A percentile compares a stretch with the other conserved stretches of the same genome.
These are phyloP conservation scores for Pseudogymnoascus sp. DNA, from an alignment of 2,329 filamentous ascomycete species.

Conservation along the genomic window DNA sequence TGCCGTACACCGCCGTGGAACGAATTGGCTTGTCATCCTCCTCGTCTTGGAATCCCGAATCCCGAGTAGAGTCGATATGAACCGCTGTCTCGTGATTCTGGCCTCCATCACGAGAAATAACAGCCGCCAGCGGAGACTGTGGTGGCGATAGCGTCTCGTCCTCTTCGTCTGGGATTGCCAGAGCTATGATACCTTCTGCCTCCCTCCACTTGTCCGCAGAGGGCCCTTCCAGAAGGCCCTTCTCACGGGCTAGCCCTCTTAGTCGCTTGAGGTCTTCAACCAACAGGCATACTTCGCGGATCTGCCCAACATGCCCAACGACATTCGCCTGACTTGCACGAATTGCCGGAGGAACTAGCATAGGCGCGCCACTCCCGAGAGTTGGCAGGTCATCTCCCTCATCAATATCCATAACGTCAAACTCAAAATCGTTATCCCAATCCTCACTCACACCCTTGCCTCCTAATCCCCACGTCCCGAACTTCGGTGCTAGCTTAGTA, in stretches of 20 bases:
- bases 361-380: constrained; percentile 37
- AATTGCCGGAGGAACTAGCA: constrained; percentile 74
- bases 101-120: not conserved
- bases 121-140: constrained; percentile 21
- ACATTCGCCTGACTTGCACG: constrained; percentile 77
- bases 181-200: constrained; percentile 77
- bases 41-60: constrained; percentile 35
- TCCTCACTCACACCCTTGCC: constrained; percentile 76
- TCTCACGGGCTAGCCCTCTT: constrained; percentile 60
- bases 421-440: constrained; percentile 87
- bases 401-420: constrained; percentile 36
- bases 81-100: constrained; percentile 25
- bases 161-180: constrained; percentile 67
- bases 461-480: constrained; percentile 76
- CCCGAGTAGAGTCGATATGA: constrained; percentile 41
- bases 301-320: constrained; percentile 75
- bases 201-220: constrained; percentile 65
- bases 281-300: constrained; percentile 71
- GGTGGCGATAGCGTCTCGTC: constrained; percentile 31
- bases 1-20: constrained; percentile 42
- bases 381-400: constrained; percentile 36
- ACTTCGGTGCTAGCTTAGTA: constrained; percentile 57
- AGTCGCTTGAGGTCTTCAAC: constrained; percentile 80
- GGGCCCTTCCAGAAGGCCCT: constrained; percentile 57
- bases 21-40: constrained; percentile 43